A percentile compares a stretch with the other conserved stretches of the same genome.
Conservation (phyloP, 768 basidiomycete genomes). For the Pisolithus tinctorius region DNA sequence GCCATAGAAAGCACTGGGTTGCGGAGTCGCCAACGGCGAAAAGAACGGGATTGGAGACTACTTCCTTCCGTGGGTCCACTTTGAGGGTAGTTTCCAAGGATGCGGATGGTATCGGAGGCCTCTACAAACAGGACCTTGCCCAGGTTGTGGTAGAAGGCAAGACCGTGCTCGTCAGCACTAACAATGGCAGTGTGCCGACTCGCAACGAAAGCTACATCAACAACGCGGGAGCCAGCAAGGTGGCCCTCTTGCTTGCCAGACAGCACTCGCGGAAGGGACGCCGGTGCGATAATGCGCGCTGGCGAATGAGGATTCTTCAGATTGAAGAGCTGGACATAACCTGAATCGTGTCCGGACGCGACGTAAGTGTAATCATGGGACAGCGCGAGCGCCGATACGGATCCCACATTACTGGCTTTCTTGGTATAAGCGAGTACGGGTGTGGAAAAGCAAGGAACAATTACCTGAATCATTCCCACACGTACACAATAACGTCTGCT, state of each 20-base stretch:
- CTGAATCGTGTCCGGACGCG: constrained; percentile 79
- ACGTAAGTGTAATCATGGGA: constrained; percentile 93
- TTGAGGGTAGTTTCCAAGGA: constrained; percentile 86
- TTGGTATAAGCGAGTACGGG: constrained; percentile 14
- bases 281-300: constrained; percentile 65
- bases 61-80: constrained; percentile 16
- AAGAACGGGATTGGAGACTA: constrained; percentile 18
- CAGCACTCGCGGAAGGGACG: constrained; percentile 57
- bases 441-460: constrained; percentile 8
- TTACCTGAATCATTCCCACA: constrained; percentile 73
- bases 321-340: constrained; percentile 83
- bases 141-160: constrained; percentile 92
- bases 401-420: constrained; percentile 55
- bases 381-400: constrained; percentile 84
- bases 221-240: constrained; percentile 69
- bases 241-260: constrained; percentile 84
- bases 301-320: constrained; percentile 62
- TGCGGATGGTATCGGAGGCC: constrained; percentile 87
- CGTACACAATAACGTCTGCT: constrained; percentile 73
- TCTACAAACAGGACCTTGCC: constrained; percentile 94
- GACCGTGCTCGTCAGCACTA: constrained; percentile 81
- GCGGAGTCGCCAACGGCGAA: constrained; percentile 43
- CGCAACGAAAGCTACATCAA: constrained; percentile 81
- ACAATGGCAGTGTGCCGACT: constrained; percentile 90
- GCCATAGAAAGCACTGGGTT: constrained; percentile 73